Base-by-base conservation (phyloP, 352 stramenopile genomes). In the Pythium scleroteichum region DNA sequence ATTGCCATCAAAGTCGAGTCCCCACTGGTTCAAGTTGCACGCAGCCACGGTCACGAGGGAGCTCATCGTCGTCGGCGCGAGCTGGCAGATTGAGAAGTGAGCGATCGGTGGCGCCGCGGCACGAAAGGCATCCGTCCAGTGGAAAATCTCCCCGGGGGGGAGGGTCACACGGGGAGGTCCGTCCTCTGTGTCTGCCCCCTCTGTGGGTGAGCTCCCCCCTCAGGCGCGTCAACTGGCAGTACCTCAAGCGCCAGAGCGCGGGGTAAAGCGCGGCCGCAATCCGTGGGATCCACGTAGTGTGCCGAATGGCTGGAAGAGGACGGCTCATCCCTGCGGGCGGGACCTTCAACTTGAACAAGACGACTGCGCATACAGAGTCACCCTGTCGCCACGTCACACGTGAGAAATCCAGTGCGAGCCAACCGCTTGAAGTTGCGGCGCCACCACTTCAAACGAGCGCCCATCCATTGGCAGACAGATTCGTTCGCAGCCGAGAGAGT, bases 11-110 rank as follows among this genome's bases (percentile, higher is more conserved):
- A 99, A 99, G 78, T 99, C 97, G 50, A 99, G 79, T 33, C 97
- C 92, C 96, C 97, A 99, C 78, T 99, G 97, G 81, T 99, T 99
- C 46, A 99, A 82, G 68, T 99, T 99, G 79, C 97, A 99, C 33
- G 97, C 98, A 45, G 97, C 96, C 19, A 99, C 82, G 26, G 92
- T 99, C 60, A 99, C 84, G 32, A 96, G 73, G 26, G 84, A 66
- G 64, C 78, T 94, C 84, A 95, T 93, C 24, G 10, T 66, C 63
- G 22, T 13, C 17, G 41, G 42, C 6, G 45, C 38, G 39, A 29
- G 45, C 13, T 12, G 23, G 50, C 7, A 42, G 51, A 44, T 65
- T 59, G 49, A 7, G 35, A 49, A 58, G 48, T 65, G 58, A 54
- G 35, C 29, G 29, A 10, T 6, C 20, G 16, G 5, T 46, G 40